Evolutionary conservation across 495 filamentous ascomycete genomes (phyloP), one percentile per base, ranked within the genome.

Genomic region (Aspergillus wentii): DNA sequence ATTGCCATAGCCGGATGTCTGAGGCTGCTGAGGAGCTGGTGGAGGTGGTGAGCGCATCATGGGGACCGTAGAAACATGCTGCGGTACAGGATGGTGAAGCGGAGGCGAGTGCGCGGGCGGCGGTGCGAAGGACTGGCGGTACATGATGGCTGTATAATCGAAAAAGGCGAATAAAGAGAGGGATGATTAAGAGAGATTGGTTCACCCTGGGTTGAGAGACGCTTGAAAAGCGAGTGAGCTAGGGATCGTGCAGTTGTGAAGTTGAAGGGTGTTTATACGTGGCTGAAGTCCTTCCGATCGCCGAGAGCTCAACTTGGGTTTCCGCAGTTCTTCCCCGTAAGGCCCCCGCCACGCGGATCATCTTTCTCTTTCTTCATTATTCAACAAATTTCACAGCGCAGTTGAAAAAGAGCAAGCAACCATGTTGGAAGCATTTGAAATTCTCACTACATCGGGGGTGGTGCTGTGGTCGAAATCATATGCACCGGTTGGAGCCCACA

Each of bases 41-140:
- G 88, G 92, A 21, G 92, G 92, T 23, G 92, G 92, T 37, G 92
- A 97, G 68, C 94, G 84, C 64, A 99, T 84, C 68, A 96, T 90
- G n/a, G 92, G 92, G 33, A 99, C 94, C 33, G 90, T 94, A 48
- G 94, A 95, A 39, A 97, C 90, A 75, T 97, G 94, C 56, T 97
- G 94, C 30, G 94, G 94, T 30, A 97, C 90, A 18, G 92, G 92
- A 62, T 99, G 92, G 66, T 99, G 92, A 44, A 99, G 83, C 28
- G 92, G 94, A 54, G 92, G 92, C 46, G 92, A 95, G 50, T 87
- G 85, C 40, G 86, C 83, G 28, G 80, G 83, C 17, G 80, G 75
- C 36, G 79, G 78, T 49, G 78, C 81, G 66, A 88, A 94, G 32
- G 76, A 72, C 45, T 76, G 69, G 57, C 88, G 83, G 64, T 97